phyloP scores from a whole-genome alignment of 345 rosid species.

The Anastatica hierochuntica region DNA sequence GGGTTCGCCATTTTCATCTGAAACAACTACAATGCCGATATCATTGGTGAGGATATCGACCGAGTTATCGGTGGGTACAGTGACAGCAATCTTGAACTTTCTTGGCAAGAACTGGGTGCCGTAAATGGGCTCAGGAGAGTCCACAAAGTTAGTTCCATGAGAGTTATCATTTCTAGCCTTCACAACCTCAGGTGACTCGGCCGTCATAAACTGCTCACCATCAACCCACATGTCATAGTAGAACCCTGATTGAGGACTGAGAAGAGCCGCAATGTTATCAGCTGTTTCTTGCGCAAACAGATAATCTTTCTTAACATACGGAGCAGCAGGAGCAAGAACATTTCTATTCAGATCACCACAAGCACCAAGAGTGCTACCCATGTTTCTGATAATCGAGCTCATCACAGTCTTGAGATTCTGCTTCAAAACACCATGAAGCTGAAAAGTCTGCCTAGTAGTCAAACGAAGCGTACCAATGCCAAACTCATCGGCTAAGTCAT shows the following conservation, averaged over 20 bases:
- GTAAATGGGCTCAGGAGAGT: conserved; percentile 91
- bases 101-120: conserved; percentile 97
- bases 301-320: conserved; percentile 64
- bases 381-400: conserved; percentile 68
- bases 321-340: conserved; percentile 95
- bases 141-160: conserved; percentile 88
- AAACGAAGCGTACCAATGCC: conserved; percentile 90
- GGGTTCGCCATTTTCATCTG: conserved; percentile 80
- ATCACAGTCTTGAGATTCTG: conserved; percentile 89
- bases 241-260: conserved; percentile 93
- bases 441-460: conserved; percentile 97
- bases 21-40: conserved; percentile 68
- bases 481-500: conserved; percentile 92
- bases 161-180: conserved; percentile 89
- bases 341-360: conserved; percentile 98
- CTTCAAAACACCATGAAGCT: conserved; percentile 94
- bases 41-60: conserved; percentile 95
- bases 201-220: conserved; percentile 85
- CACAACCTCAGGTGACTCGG: conserved; percentile 88
- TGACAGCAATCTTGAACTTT: conserved; percentile 90
- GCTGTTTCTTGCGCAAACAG: conserved; percentile 82
- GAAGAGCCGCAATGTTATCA: conserved; percentile 77
- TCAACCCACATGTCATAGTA: conserved; percentile 99
- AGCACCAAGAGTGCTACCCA: conserved; percentile 97
- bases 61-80: conserved; percentile 88